Evolutionary conservation across 805 yeast genomes (phyloP), one percentile per base, ranked within the genome.

Genomic region (Metschnikowia amazonensis): DNA sequence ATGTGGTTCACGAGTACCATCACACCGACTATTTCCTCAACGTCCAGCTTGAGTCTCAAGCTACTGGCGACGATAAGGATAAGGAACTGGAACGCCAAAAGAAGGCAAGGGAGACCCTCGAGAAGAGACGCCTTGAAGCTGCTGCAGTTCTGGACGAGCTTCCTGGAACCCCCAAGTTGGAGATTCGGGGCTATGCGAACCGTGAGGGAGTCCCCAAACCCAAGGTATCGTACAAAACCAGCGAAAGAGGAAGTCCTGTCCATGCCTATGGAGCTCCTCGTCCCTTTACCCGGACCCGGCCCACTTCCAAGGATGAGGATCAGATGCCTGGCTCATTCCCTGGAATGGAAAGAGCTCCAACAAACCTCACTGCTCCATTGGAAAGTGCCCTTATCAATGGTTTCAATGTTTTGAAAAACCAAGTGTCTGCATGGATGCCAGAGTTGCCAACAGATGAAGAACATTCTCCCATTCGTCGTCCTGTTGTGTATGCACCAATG

Each of bases 201-300:
- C 41, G 41, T 6, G 11, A 9, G 5, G 41, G 33, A 7, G 23
- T 10, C 6, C 13, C 17, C 2, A 7, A 13, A n/a, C 41, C 33
- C 1, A 21, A 18, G 14, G 25, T 37, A 8, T 28, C 32, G 33
- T 37, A 37, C 14, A 27, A 18, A 37, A 29, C 32, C 25, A 37
- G 33, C 17, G 41, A 27, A 3, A 37, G n/a, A 5, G 41, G 41
- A 5, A 37, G 41, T 14, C 41, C 41, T 14, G n/a, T 37, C n/a
- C 32, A 37, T 10, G 33, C 18, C 13, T 37, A 28, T 18, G 33
- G 33, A 1, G 32, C 41, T 4, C 41, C 41, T 8, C 25, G 41
- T 32, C 41, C 41, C 13, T 10, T 14, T 8, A 27, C 28, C n/a
- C 28, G 25, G 33, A 18, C 13, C 7, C 29, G 25, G 14, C 17